Base-by-base conservation (phyloP, 192 early-diverging fungal genomes). In the Backusella psychrophila region DNA sequence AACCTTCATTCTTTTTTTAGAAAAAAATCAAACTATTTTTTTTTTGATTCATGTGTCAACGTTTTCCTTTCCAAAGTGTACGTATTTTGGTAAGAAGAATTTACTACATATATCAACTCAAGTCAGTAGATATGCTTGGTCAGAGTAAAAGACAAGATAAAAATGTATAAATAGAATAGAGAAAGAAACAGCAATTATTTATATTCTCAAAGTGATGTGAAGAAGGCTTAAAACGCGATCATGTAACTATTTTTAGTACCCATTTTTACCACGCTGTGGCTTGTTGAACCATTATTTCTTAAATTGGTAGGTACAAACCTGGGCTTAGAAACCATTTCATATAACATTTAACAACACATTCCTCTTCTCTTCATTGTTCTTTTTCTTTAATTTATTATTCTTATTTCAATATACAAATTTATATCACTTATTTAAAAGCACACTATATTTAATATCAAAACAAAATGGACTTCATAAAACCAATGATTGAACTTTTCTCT, bases 251-350 rank as follows among this genome's bases (percentile, higher is more conserved):
- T 63, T 63, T 63, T 63, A 63, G 56, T 9, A 9, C 56, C 11
- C 26, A 11, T 63, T 26, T 63, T 63, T 63, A 63, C 56, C 56
- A 63, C 56, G 56, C 56, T 63, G 56, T 63, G 56, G 56, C 56
- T 63, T 29, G 56, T 29, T 63, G 12, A 26, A 63, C 56, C 56
- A 63, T 63, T 1, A 63, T 26, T 29, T 63, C 56, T 63, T 26
- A 63, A 63, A 63, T 29, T 63, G 4, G 56, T 29, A 63, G 9
- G 12, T 12, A 26, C 7, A 63, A 12, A 63, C 26, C 21, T 8
- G 56, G 56, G 56, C 56, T 63, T 63, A 63, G 56, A 63, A 63
- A 63, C 6, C 14, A 63, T 63, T 63, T 63, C 26, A 63, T 63
- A 63, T 14, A 63, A 1, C 56, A 49, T 49, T n/a, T n/a, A 63